These are phyloP conservation scores for Trypanosoma caninum DNA, from an alignment of 208 protist species.

Conservation along the genomic window DNA sequence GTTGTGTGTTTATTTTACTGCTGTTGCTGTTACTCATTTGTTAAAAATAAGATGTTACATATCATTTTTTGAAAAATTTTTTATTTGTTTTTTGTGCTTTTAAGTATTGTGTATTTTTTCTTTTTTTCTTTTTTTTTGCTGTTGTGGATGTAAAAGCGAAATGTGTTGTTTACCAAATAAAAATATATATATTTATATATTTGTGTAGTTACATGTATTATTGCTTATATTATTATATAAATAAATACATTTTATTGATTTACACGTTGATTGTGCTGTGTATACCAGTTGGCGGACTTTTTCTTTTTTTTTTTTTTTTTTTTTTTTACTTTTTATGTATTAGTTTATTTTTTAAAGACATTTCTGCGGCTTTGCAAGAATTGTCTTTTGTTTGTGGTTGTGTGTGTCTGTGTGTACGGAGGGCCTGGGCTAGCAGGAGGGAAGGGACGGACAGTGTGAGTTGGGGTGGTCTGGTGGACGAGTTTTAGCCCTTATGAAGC, in stretches of 20 bases:
- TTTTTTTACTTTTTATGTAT: constrained; percentile 4
- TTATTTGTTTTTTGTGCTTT: too few relatives aligned
- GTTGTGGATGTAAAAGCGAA: background rate
- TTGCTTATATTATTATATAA: constrained; percentile 14
- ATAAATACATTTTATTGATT: constrained; percentile 1
- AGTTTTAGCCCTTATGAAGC: too few relatives aligned
- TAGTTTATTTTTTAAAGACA: background rate
- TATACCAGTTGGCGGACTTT: background rate
- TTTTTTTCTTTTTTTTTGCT: background rate
- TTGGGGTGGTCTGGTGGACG: too few relatives aligned
- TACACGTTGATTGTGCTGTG: constrained; percentile 4
- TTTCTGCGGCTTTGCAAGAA: background rate
- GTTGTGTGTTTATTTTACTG: too few relatives aligned
- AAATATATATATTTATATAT: constrained; percentile 2
- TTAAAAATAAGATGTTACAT: too few relatives aligned
- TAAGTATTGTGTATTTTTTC: constrained; percentile 3
- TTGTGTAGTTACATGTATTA: background rate
- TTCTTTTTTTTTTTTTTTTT: background rate
- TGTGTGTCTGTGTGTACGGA: too few relatives aligned
- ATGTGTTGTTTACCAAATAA: background rate
- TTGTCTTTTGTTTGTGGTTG: background rate
- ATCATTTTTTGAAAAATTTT: too few relatives aligned
- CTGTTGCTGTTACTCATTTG: too few relatives aligned
- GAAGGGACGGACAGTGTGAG: too few relatives aligned
- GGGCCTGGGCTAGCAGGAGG: too few relatives aligned